These are phyloP conservation scores for Gardenia jasminoides DNA, from an alignment of 257 asterid genomes.

Conservation along the genomic window DNA sequence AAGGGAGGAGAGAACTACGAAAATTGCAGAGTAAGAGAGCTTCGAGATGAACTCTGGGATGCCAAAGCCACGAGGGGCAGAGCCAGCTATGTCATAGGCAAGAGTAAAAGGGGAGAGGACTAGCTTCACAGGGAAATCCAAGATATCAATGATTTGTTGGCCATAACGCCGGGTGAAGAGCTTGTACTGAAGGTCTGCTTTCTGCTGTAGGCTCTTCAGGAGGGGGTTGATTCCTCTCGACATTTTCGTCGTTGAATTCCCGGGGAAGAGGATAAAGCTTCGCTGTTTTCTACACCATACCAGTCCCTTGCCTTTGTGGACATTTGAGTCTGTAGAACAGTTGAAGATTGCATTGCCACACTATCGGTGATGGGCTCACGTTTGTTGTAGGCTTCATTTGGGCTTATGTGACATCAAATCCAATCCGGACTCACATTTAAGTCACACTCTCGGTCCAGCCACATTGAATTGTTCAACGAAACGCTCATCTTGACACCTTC, in stretches of 20 bases:
- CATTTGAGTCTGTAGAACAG: not conserved
- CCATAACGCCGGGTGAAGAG: conserved; percentile 60
- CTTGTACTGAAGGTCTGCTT: conserved; percentile 58
- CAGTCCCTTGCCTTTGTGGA: too few species aligned
- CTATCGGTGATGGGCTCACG: too few species aligned
- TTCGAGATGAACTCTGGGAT: conserved; percentile 85
- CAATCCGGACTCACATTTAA: too few species aligned
- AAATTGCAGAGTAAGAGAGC: conserved; percentile 82
- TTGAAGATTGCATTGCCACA: not conserved
- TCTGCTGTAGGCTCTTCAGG: conserved; percentile 37
- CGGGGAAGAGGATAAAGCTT: conserved; percentile 13
- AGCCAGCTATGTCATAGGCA: conserved; percentile 87
- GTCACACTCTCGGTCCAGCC: too few species aligned
- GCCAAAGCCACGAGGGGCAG: conserved; percentile 99
- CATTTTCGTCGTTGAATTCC: conserved; percentile 29
- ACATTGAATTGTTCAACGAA: too few species aligned
- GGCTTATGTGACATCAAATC: too few species aligned
- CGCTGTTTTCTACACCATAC: not conserved
- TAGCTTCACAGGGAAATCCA: conserved; percentile 76
- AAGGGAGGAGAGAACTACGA: conserved; percentile 38
- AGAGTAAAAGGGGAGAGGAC: conserved; percentile 81
- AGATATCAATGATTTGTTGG: conserved; percentile 54
- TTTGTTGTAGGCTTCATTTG: too few species aligned
- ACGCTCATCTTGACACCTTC: too few species aligned
- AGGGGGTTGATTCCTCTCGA: conserved; percentile 45